Conservation (phyloP, 2,329 filamentous ascomycete genomes). For the Cladosporium sp. region DNA sequence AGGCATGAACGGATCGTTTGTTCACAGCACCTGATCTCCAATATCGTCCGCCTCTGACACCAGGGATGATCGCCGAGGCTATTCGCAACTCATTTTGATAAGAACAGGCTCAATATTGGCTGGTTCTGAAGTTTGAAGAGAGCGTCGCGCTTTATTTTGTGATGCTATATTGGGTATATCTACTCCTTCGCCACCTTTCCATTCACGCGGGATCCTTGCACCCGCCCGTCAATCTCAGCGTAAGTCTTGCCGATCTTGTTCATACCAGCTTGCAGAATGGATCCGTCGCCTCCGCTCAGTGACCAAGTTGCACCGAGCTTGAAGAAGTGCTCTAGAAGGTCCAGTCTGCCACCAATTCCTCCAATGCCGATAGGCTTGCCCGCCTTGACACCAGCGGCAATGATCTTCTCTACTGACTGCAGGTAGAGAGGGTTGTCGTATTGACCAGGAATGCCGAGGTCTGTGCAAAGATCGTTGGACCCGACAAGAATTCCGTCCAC, state of each 20-base stretch:
- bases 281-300: slow-evolving; percentile 34
- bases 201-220: not conserved
- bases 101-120: no score
- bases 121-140: no score
- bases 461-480: slow-evolving; percentile 42
- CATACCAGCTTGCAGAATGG: slow-evolving; percentile 35
- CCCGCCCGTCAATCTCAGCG: not conserved
- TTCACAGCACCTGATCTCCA: no score
- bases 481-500: slow-evolving; percentile 44
- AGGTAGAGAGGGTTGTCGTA: slow-evolving; percentile 34
- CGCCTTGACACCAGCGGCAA: slow-evolving; percentile 35
- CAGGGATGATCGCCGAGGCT: no score
- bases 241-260: slow-evolving; percentile 23
- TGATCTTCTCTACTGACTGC: slow-evolving; percentile 33
- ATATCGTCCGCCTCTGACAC: no score
- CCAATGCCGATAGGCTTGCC: slow-evolving; percentile 41
- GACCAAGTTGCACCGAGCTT: slow-evolving; percentile 37
- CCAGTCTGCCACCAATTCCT: slow-evolving; percentile 38
- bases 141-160: no score
- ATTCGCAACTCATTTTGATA: no score
- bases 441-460: slow-evolving; percentile 42
- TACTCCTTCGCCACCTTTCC: not conserved
- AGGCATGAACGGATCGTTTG: no score
- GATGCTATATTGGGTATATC: no score
- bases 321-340: slow-evolving; percentile 41